Conservation (phyloP, 306 rosid species). For the Ochetophila trinervis region DNA sequence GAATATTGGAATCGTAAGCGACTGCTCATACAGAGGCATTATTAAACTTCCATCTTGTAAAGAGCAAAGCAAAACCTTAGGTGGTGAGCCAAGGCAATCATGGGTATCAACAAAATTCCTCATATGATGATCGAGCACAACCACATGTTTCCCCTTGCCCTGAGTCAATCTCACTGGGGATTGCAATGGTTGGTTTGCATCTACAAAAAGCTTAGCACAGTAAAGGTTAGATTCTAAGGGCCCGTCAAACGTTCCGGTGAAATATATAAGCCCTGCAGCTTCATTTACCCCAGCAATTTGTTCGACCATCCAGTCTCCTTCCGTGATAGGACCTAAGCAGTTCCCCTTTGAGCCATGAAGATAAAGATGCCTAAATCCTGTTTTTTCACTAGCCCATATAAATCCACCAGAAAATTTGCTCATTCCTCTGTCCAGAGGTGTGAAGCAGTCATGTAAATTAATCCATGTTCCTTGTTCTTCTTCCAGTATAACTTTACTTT, state of each 20-base stretch:
- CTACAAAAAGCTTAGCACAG: slow-evolving; percentile 53
- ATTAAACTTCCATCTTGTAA: slow-evolving; percentile 76
- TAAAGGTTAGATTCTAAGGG: slow-evolving; percentile 86
- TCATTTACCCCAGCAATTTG: slow-evolving; percentile 91
- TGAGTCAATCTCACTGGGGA: slow-evolving; percentile 71
- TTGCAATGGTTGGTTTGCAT: slow-evolving; percentile 53
- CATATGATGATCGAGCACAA: slow-evolving; percentile 87
- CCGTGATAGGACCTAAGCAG: slow-evolving; percentile 80
- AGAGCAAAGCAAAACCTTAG: slow-evolving; percentile 73
- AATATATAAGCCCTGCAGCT: slow-evolving; percentile 73
- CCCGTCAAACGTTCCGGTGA: slow-evolving; percentile 83
- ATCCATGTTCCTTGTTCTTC: slow-evolving; percentile 79
- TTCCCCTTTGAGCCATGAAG: slow-evolving; percentile 69
- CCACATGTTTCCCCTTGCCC: slow-evolving; percentile 75
- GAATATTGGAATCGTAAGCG: slow-evolving; percentile 48
- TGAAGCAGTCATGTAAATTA: slow-evolving; percentile 84
- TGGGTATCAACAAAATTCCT: slow-evolving; percentile 66
- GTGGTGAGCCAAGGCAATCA: slow-evolving; percentile 78
- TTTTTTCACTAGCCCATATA: slow-evolving; percentile 95
- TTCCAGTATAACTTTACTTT: slow-evolving; percentile 51
- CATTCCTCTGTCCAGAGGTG: slow-evolving; percentile 71
- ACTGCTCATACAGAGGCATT: slow-evolving; percentile 64
- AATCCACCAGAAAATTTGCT: slow-evolving; percentile 73
- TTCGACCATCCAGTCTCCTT: slow-evolving; percentile 99
- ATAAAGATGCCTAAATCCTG: slow-evolving; percentile 92